These are phyloP conservation scores for Austroboletus niveus DNA, from an alignment of 1,284 basidiomycete species.

Conservation along the genomic window DNA sequence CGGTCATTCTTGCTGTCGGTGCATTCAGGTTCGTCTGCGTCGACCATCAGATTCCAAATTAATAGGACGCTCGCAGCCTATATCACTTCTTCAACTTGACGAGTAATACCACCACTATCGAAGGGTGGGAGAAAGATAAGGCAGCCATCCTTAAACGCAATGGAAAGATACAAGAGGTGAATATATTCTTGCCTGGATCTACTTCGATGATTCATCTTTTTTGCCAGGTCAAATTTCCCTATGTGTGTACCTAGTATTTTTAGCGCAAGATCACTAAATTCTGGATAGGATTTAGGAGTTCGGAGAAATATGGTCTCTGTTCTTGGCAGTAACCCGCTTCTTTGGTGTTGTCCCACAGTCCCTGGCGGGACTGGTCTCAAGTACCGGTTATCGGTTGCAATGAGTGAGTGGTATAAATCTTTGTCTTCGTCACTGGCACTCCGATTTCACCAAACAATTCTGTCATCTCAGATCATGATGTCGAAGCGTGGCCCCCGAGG, in stretches of 20 bases:
- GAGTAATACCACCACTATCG: slow-evolving; percentile 92
- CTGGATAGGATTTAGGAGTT: slow-evolving; percentile 70
- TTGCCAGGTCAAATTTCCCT: slow-evolving; percentile 84
- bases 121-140: slow-evolving; percentile 97
- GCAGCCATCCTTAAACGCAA: slow-evolving; percentile 81
- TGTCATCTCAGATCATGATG: slow-evolving; percentile 10
- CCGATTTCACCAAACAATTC: too few species aligned
- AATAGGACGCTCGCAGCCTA: slow-evolving; percentile 43
- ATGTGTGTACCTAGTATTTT: slow-evolving; percentile 51
- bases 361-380: slow-evolving; percentile 73
- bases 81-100: slow-evolving; percentile 87
- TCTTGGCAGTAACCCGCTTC: slow-evolving; percentile 68
- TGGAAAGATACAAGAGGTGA: slow-evolving; percentile 82
- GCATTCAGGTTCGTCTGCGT: slow-evolving; percentile 63
- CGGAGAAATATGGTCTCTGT: slow-evolving; percentile 74
- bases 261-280: slow-evolving; percentile 8
- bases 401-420: slow-evolving; percentile 74
- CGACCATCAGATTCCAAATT: neutral
- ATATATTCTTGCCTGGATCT: slow-evolving; percentile 16
- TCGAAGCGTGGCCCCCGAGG: slow-evolving; percentile 54
- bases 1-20: slow-evolving; percentile 85
- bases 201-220: slow-evolving; percentile 5
- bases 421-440: slow-evolving; percentile 4
- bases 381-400: slow-evolving; percentile 67
- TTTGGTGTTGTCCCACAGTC: slow-evolving; percentile 82